Base-by-base conservation (phyloP, 345 rosid genomes). In the Kandelia obovata region DNA sequence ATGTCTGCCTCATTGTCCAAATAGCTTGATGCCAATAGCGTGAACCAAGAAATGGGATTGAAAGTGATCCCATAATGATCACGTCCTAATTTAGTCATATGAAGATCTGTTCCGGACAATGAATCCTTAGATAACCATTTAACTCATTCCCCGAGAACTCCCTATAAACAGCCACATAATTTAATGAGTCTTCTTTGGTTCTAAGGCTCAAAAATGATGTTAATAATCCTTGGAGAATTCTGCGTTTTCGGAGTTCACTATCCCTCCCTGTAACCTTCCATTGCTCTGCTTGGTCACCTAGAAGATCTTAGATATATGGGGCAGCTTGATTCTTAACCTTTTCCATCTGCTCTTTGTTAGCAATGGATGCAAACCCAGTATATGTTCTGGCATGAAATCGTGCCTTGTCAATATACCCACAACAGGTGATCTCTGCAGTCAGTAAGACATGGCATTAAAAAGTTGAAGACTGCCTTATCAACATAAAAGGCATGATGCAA, bases 321-420 rank as follows among this genome's bases (percentile, higher is more conserved):
- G 91, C 21, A 86, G 53, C 67, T 49, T 57, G 70, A 95, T 65
- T 61, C 99, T 79, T 65, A 89, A 75, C 82, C 92, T 83, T 75
- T 90, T 91, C 96, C 97, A 91, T 77, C 80, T 85, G 77, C 88
- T 82, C 49, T 72, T 71, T 7, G 58, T 65, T 53, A 85, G 82
- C 26, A 77, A 49, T 0, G 97, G 97, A 70, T 87, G 89, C 86
- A 91, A 71, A 63, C 82, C 85, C 77, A 91, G 72, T 71, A 92
- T 73, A 73, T 95, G 99, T 78, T 84, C 96, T 1, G 92, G 86
- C 96, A 91, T 95, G 90, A 95, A 94, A 78, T 91, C 99, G 30
- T 91, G 97, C 80, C 96, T 80, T 5, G 99, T 89, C 66, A 94
- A 68, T 78, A 94, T 88, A 16, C 98, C 97, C 71, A 88, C 92